These are phyloP conservation scores for Neostapfia colusana DNA, from an alignment of 176 grass and related monocot species.

Conservation along the genomic window DNA sequence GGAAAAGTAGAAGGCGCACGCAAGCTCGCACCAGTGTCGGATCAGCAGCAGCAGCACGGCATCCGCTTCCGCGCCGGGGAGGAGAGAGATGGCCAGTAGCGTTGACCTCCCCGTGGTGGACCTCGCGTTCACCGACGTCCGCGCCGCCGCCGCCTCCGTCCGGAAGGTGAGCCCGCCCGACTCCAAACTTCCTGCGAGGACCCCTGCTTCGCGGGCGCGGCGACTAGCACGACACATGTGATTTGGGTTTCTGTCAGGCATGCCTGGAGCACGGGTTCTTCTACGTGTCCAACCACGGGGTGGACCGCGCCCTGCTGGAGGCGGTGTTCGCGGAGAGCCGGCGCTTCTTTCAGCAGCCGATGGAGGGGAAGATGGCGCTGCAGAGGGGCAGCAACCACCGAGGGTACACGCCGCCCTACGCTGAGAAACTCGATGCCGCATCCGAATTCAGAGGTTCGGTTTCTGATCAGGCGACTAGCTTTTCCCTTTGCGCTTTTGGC, in stretches of 20 bases:
- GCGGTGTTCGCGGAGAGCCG: conserved; percentile 64
- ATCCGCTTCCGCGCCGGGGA: not conserved
- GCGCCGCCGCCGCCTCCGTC: conserved; percentile 43
- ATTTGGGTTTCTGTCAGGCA: conserved; percentile 47
- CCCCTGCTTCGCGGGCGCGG: not conserved
- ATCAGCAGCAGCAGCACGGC: not conserved
- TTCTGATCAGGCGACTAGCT: not conserved
- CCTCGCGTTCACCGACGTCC: conserved; percentile 56
- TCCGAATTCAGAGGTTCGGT: conserved; percentile 54
- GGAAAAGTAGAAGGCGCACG: too few relatives aligned
- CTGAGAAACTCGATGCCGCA: conserved; percentile 65
- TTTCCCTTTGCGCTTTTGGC: not conserved
- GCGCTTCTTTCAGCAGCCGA: conserved; percentile 56
- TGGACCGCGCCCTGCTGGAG: conserved; percentile 37
- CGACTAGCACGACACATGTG: not conserved
- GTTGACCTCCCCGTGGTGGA: conserved; percentile 65
- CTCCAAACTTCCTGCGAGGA: not conserved
- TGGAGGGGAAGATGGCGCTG: conserved; percentile 72
- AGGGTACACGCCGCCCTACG: conserved; percentile 70
- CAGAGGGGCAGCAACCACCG: conserved; percentile 44
- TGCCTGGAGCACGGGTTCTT: conserved; percentile 88
- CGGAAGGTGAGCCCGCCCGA: conserved; percentile 43
- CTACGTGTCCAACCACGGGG: conserved; percentile 76
- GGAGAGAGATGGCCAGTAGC: conserved; percentile 14
- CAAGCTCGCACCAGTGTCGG: not conserved